Evolutionary conservation across 805 yeast genomes (phyloP).

Genomic region (Metschnikowia continentalis): DNA sequence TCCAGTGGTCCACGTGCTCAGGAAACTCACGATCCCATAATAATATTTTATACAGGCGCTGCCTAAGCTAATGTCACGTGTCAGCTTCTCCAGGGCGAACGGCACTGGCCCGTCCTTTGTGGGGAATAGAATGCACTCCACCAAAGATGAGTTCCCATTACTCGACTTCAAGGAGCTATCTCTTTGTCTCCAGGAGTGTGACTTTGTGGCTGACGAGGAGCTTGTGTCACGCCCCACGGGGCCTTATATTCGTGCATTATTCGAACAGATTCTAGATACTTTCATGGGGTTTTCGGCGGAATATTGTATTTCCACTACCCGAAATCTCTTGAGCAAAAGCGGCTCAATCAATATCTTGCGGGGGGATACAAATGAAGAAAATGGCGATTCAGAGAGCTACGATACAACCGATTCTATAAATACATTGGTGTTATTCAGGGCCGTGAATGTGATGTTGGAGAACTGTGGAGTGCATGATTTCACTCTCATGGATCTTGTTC

Average conservation of each 20-base stretch:
- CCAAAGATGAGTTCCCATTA: conserved; percentile 54
- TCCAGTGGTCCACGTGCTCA: background rate
- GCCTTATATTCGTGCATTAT: conserved; percentile 49
- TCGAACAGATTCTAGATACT: conserved; percentile 57
- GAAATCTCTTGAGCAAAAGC: conserved; percentile 16
- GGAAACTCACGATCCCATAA: background rate
- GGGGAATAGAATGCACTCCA: conserved; percentile 3
- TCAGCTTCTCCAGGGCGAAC: conserved; percentile 5
- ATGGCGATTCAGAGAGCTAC: conserved; percentile 18
- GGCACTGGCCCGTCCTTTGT: conserved; percentile 3
- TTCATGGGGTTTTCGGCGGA: conserved; percentile 50
- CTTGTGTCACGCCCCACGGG: conserved; percentile 54
- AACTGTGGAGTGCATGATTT: conserved; percentile 79
- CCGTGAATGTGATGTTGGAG: conserved; percentile 57
- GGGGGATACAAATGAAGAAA: conserved; percentile 4
- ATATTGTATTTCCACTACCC: conserved; percentile 18
- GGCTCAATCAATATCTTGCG: conserved; percentile 1
- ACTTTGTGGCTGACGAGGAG: conserved; percentile 58
- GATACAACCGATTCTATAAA: conserved; percentile 31
- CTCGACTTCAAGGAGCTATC: conserved; percentile 59
- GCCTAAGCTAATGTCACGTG: conserved; percentile 6
- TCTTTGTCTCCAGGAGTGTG: conserved; percentile 56
- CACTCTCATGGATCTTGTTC: conserved; percentile 64
- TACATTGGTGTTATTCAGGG: conserved; percentile 54
- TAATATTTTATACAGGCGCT: background rate